Percentiles rank a stretch among this genome's conserved stretches.
phyloP scores from a whole-genome alignment of 1,139 yeast species.

The Candida pseudoviswanathii region DNA sequence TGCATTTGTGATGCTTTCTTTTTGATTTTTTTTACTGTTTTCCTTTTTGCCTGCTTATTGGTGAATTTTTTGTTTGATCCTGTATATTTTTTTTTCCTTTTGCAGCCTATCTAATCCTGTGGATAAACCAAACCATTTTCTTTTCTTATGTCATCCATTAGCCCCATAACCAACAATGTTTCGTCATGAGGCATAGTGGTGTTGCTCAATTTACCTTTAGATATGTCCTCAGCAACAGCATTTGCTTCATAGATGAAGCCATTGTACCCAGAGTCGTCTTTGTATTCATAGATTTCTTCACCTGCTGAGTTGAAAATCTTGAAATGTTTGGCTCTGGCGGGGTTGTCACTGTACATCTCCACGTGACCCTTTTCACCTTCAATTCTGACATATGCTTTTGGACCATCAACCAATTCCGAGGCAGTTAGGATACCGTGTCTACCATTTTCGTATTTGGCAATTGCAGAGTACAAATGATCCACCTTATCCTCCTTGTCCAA shows the following conservation, averaged over 20 bases:
- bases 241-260: conserved; percentile 59
- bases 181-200: conserved; percentile 44
- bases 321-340: conserved; percentile 34
- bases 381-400: conserved; percentile 33
- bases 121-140: conserved; percentile 47
- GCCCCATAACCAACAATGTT: conserved; percentile 43
- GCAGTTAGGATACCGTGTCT: conserved; percentile 39
- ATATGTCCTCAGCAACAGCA: conserved; percentile 47
- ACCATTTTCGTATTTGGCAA: conserved; percentile 36
- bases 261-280: conserved; percentile 32
- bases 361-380: conserved; percentile 44
- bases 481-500: conserved; percentile 34
- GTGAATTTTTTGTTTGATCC: background rate
- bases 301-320: conserved; percentile 29
- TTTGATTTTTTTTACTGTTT: background rate
- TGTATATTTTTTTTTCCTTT: conserved; percentile 4
- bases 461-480: conserved; percentile 38
- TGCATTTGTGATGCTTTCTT: conserved; percentile 3
- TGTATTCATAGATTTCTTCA: conserved; percentile 24
- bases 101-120: conserved; percentile 24
- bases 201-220: conserved; percentile 35
- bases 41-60: background rate
- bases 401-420: conserved; percentile 31
- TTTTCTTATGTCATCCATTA: conserved; percentile 46
- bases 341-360: conserved; percentile 37